Percentiles rank a stretch among this genome's conserved stretches.
Conservation (phyloP, 768 basidiomycete species). For the Lactifluus rugatus region DNA sequence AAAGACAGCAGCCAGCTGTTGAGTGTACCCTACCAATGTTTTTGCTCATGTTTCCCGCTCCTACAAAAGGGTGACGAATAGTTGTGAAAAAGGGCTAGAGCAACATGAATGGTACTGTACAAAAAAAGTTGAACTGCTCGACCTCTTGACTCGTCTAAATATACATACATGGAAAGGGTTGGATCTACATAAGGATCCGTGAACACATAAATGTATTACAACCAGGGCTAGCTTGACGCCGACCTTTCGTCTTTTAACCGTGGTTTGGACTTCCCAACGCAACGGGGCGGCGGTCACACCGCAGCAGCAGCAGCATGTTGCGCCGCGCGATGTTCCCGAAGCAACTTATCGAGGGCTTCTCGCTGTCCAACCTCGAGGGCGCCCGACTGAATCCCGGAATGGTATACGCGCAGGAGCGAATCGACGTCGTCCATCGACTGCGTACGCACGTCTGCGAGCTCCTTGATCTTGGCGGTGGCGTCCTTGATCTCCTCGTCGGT, state of each 20-base stretch:
- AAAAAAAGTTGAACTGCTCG: slow-evolving; percentile 2
- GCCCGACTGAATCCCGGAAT: slow-evolving; percentile 87
- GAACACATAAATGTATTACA: not conserved
- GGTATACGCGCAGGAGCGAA: slow-evolving; percentile 90
- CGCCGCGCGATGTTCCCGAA: slow-evolving; percentile 61
- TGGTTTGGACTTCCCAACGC: not conserved
- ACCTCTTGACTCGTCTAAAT: not conserved
- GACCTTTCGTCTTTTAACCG: too few species aligned
- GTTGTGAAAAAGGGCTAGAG: not conserved
- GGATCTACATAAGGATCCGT: not conserved
- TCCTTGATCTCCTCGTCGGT: slow-evolving; percentile 98
- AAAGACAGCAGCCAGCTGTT: too few species aligned
- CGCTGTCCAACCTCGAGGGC: slow-evolving; percentile 91
- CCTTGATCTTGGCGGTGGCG: slow-evolving; percentile 98
- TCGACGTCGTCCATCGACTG: slow-evolving; percentile 99
- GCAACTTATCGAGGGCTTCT: slow-evolving; percentile 78
- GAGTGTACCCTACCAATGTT: too few species aligned
- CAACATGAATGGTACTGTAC: not conserved
- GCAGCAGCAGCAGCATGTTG: slow-evolving; percentile 9
- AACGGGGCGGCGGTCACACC: too few species aligned
- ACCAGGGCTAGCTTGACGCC: slow-evolving; percentile 3
- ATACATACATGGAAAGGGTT: not conserved
- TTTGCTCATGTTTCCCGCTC: too few species aligned
- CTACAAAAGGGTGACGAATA: too few species aligned
- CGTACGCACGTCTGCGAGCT: slow-evolving; percentile 94